These are phyloP conservation scores for Globisporangium spinosum DNA, from an alignment of 352 stramenopile species.

Conservation along the genomic window DNA sequence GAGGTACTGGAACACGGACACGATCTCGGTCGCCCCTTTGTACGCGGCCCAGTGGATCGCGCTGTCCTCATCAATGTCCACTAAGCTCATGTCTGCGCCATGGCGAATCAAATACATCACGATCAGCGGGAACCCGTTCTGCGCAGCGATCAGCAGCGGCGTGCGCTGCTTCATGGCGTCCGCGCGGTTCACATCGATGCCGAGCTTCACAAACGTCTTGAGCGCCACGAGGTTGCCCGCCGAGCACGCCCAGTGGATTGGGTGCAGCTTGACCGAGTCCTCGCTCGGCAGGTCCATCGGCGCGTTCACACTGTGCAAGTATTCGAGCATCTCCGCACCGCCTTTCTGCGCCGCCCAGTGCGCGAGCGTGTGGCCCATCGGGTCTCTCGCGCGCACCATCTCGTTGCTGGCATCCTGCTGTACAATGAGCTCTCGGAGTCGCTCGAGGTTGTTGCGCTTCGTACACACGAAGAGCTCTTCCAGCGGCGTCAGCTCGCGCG, in stretches of 20 bases:
- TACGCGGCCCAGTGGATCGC: constrained; percentile 87
- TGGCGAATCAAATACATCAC: constrained; percentile 76
- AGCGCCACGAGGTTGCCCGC: constrained; percentile 67
- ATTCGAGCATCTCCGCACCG: constrained; percentile 52
- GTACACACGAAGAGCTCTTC: constrained; percentile 65
- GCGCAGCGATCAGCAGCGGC: constrained; percentile 68
- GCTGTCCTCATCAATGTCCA: constrained; percentile 68
- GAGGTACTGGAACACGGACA: constrained; percentile 81
- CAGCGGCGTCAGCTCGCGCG: constrained; percentile 30
- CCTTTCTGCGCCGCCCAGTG: constrained; percentile 71
- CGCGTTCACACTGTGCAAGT: constrained; percentile 39
- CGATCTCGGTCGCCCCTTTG: constrained; percentile 79
- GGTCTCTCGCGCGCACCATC: constrained; percentile 39
- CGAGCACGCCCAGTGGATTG: constrained; percentile 83
- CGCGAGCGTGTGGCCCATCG: constrained; percentile 61
- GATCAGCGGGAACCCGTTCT: constrained; percentile 70
- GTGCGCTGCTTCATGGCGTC: constrained; percentile 72
- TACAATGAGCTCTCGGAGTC: constrained; percentile 47
- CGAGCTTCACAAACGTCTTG: constrained; percentile 56
- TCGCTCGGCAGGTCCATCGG: constrained; percentile 61
- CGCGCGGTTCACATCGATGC: constrained; percentile 68
- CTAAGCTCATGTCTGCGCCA: constrained; percentile 59
- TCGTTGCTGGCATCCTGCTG: constrained; percentile 18
- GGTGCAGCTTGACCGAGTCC: constrained; percentile 55
- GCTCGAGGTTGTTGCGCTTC: constrained; percentile 52